Evolutionary conservation across 306 rosid genomes (phyloP), one percentile per base, ranked within the genome.

Genomic region (Sicyos baderoa): DNA sequence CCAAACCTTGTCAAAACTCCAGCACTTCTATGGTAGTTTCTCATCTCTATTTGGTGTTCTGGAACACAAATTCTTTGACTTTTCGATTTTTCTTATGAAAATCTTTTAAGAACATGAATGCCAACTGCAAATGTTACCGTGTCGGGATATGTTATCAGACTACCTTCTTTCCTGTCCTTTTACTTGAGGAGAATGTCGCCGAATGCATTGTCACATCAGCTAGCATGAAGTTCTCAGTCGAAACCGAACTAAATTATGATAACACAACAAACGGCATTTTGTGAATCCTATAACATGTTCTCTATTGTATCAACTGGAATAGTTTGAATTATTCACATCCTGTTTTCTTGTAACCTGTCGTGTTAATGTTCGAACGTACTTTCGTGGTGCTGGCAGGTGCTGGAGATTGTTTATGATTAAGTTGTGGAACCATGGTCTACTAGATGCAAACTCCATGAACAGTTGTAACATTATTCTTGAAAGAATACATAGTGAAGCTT

Each of bases 401-500:
- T 93, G 97, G 97, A 86, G 85, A 77, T 10, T 85, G 58, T 81
- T 82, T 21, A 84, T 82, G 94, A 77, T 88, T 81, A 93, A 86
- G 77, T 76, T 90, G 45, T 86, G 80, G 84, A 85, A 79, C 76
- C 87, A 79, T 10, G 89, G 84, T 71, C 94, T 93, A 72, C 86
- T 88, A 58, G 87, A 90, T 75, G 83, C 79, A 9, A 61, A 70
- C 53, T 71, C 78, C 72, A 71, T 93, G 77, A 58, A 78, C 73
- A 65, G 22, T 21, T 86, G 97, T 74, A 73, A 68, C 79, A 32
- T 60, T 51, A 72, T 85, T 80, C 81, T 90, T 74, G 82, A 86
- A 77, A 54, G 77, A 57, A 78, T 51, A 63, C 82, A 74, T 74
- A 80, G 21, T 77, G 73, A 68, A 77, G 82, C 76, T 55, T 61